Base-by-base conservation (phyloP, 164 flowering plant species). In the Macadamia integrifolia region DNA sequence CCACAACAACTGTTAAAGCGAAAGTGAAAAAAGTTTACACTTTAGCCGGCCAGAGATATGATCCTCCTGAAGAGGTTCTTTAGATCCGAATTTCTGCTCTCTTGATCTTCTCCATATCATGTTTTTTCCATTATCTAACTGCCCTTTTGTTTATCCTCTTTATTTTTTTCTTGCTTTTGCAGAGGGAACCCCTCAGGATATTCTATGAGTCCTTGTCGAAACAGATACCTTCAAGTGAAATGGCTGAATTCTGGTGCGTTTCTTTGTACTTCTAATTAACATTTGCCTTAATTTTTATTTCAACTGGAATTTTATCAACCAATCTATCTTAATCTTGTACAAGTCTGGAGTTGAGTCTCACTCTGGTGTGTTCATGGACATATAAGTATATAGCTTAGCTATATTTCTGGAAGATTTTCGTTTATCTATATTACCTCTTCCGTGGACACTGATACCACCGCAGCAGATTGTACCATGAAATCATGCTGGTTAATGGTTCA, bases 181-280 rank as follows among this genome's bases (percentile, higher is more conserved):
- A 94, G 99, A 85, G 97, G 69, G 98, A 94, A 66, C 99, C 97
- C 13, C 70, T 90, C 73, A 80, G 97, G 82, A 92, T 94, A 72
- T 94, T 94, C 78, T 94, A 94, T 23, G 97, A 90, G 66, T 90
- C 98, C 0, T 72, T 92, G 62, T 89, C 85, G 3, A 72, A 88
- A 72, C 99, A 94, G 80, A 92, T 90, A 66, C 99, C 99, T 4
- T 82, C 89, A 8, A 94, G 98, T 75, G 96, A 92, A 82, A 94
- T 94, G 99, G 99, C 97, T 53, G 98, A 89, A 71, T 85, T 94
- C 76, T 94, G 99, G 97, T 94, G 74, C 71, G 95, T 73, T 66
- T 1, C 29, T 56, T 58, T 15, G 15, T 58, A 63, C 3, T 63
- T 7, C 23, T 43, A n/a, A 7, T 18, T 28, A 53, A 11, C 5